Percentiles rank a stretch among this genome's conserved stretches.
These are phyloP conservation scores for Bruguiera sexangula DNA, from an alignment of 345 rosid species.

Conservation along the genomic window DNA sequence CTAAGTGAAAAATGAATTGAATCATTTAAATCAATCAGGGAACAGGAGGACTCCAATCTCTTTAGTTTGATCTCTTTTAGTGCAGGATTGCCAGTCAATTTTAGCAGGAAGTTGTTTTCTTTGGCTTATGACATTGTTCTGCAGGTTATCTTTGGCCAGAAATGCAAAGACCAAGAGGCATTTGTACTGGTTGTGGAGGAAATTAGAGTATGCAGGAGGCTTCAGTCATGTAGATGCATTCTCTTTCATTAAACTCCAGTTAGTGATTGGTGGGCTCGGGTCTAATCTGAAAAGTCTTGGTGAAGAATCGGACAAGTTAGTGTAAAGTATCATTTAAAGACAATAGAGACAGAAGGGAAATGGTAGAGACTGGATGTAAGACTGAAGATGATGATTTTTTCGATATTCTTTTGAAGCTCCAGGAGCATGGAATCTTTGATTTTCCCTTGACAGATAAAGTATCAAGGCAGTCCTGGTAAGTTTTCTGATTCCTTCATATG, in stretches of 20 bases:
- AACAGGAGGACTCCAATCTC: slow-evolving; percentile 1
- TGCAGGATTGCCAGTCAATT: slow-evolving; percentile 21
- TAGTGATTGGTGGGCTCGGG: not conserved
- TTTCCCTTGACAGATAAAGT: slow-evolving; percentile 1
- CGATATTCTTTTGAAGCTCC: slow-evolving; percentile 20
- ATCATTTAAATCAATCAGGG: slow-evolving; percentile 6
- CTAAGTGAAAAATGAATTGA: slow-evolving; percentile 1
- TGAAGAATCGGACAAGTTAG: slow-evolving; percentile 6
- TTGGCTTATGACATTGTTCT: slow-evolving; percentile 13
- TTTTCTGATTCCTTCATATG: not conserved
- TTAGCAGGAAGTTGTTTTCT: slow-evolving; percentile 11
- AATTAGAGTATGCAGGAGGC: slow-evolving; percentile 9
- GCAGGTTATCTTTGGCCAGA: slow-evolving; percentile 28
- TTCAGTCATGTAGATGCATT: slow-evolving; percentile 23
- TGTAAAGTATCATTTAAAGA: slow-evolving; percentile 9
- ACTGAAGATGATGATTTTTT: not conserved
- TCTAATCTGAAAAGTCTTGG: not conserved
- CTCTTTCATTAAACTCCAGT: not conserved
- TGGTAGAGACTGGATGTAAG: not conserved
- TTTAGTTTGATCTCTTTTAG: not conserved
- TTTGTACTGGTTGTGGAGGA: slow-evolving; percentile 3
- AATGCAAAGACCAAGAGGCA: slow-evolving; percentile 22
- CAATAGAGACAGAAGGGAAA: not conserved
- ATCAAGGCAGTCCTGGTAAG: slow-evolving; percentile 21
- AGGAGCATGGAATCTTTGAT: slow-evolving; percentile 8